Percentiles rank a stretch among this genome's conserved stretches.
Conservation (phyloP, 129 eudicot species). For the Dittrichia graveolens region DNA sequence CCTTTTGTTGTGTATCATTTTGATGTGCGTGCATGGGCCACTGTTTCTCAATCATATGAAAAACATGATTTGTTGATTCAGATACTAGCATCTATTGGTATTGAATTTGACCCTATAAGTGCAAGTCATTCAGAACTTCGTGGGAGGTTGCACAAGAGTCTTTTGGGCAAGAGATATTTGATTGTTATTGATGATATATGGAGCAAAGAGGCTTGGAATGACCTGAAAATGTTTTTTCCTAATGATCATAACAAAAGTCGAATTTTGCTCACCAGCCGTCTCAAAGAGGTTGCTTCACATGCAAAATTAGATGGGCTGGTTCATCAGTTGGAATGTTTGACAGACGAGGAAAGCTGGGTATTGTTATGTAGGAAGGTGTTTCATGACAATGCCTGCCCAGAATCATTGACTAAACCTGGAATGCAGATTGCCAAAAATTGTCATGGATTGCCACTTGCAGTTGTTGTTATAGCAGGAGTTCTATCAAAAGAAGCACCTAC, state of each 20-base stretch:
- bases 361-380: slow-evolving; percentile 28
- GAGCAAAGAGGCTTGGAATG: slow-evolving; percentile 34
- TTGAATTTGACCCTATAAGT: background rate
- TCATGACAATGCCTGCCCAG: background rate
- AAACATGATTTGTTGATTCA: background rate
- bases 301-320: background rate
- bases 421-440: slow-evolving; percentile 30
- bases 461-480: slow-evolving; percentile 40
- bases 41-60: slow-evolving; percentile 31
- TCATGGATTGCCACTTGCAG: slow-evolving; percentile 39
- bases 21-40: slow-evolving; percentile 31
- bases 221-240: slow-evolving; percentile 19
- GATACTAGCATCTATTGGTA: slow-evolving; percentile 10
- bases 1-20: background rate
- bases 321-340: slow-evolving; percentile 10
- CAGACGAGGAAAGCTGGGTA: slow-evolving; percentile 25
- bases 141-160: background rate
- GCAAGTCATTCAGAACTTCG: background rate
- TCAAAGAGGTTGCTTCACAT: slow-evolving; percentile 14
- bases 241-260: slow-evolving; percentile 30
- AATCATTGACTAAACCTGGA: slow-evolving; percentile 5
- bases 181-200: slow-evolving; percentile 48
- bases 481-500: slow-evolving; percentile 10
- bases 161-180: slow-evolving; percentile 35
- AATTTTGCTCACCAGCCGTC: slow-evolving; percentile 36